Conservation (phyloP, 1,284 basidiomycete genomes). For the Polyporus tsugae region DNA sequence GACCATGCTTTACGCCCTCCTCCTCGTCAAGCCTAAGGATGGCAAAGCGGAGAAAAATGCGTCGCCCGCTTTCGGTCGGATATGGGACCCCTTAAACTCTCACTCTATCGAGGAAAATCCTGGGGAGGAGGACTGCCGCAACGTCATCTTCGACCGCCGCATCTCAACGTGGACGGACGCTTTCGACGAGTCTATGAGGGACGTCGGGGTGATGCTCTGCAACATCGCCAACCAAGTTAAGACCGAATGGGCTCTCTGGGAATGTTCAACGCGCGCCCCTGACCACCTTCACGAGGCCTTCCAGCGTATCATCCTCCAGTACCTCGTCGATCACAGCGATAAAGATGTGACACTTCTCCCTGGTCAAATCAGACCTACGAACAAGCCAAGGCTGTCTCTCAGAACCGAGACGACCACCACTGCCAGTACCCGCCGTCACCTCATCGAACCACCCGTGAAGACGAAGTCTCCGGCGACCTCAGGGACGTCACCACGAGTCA, state of each 20-base stretch:
- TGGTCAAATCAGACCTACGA: background rate
- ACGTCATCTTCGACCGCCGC: background rate
- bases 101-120: background rate
- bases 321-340: background rate
- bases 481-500: too few relatives aligned
- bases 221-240: background rate
- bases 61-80: background rate
- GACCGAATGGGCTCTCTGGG: conserved; percentile 4
- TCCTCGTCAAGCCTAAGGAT: background rate
- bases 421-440: too few relatives aligned
- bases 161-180: background rate
- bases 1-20: background rate
- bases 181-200: background rate
- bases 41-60: background rate
- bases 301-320: conserved; percentile 7
- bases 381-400: too few relatives aligned
- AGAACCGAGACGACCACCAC: too few relatives aligned
- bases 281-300: conserved; percentile 10
- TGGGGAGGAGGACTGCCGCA: background rate
- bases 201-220: background rate
- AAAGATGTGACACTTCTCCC: background rate
- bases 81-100: background rate
- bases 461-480: too few relatives aligned
- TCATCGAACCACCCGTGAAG: too few relatives aligned
- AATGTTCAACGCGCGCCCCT: background rate